These are phyloP conservation scores for Ilex asprella DNA, from an alignment of 257 asterid species.

Conservation along the genomic window DNA sequence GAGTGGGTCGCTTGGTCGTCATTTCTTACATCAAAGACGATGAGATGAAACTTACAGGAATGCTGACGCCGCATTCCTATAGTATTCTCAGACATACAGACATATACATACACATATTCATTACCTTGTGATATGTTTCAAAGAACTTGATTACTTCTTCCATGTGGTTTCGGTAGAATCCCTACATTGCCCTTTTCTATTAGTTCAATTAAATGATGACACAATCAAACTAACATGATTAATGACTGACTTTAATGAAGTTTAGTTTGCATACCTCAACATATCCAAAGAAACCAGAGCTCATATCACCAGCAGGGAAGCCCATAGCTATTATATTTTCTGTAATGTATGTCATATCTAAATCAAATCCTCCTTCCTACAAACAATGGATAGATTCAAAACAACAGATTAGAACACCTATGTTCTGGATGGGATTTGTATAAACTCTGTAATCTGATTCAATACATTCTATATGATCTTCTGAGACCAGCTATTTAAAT, in stretches of 20 bases:
- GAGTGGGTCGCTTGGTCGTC: no score
- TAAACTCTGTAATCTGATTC: no score
- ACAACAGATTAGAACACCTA: no score
- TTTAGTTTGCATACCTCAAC: slow-evolving; percentile 63
- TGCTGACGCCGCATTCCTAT: no score
- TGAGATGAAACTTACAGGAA: no score
- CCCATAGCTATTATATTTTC: slow-evolving; percentile 99
- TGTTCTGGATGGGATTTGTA: no score
- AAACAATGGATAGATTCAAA: not conserved
- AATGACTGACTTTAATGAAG: slow-evolving; percentile 7
- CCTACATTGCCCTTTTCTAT: slow-evolving; percentile 41
- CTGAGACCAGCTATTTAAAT: no score
- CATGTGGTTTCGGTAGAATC: slow-evolving; percentile 97
- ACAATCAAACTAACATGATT: slow-evolving; percentile 8
- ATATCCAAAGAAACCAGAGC: slow-evolving; percentile 95
- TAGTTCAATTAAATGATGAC: slow-evolving; percentile 20
- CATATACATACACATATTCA: not conserved
- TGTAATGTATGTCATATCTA: slow-evolving; percentile 99
- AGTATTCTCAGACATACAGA: no score
- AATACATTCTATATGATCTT: no score
- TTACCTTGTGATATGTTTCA: slow-evolving; percentile 95
- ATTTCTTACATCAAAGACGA: no score
- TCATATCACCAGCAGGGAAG: slow-evolving; percentile 99
- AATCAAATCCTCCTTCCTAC: slow-evolving; percentile 98
- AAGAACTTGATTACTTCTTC: slow-evolving; percentile 97